A percentile compares a stretch with the other conserved stretches of the same genome.
These are phyloP conservation scores for Diaporthe sp. DNA, from an alignment of 2,329 filamentous ascomycete genomes.

Conservation along the genomic window DNA sequence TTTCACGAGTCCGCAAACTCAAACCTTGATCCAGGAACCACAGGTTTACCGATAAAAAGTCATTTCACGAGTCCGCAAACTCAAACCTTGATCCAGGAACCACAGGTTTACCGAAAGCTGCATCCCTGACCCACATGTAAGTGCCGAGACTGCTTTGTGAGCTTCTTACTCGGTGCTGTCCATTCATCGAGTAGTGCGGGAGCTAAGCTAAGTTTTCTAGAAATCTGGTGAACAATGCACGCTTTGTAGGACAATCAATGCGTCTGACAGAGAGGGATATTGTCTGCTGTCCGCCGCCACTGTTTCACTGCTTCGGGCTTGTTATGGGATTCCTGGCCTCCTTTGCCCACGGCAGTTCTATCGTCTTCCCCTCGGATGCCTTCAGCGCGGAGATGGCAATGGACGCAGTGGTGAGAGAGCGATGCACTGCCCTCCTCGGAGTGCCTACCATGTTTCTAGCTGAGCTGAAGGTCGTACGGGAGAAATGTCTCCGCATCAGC, in stretches of 20 bases:
- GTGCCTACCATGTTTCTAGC: neutral
- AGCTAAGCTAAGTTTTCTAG: too few species aligned
- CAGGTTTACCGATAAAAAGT: too few species aligned
- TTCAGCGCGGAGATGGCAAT: neutral
- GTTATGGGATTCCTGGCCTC: conserved; percentile 78
- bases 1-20: too few species aligned
- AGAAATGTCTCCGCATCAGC: neutral
- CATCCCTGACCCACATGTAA: neutral
- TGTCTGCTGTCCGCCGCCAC: conserved; percentile 71
- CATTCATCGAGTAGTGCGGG: too few species aligned
- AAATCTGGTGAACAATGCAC: neutral
- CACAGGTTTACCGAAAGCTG: neutral
- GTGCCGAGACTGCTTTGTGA: neutral
- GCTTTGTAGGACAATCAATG: conserved; percentile 70
- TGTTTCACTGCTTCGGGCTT: conserved; percentile 77
- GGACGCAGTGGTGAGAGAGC: neutral
- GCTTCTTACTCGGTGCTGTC: too few species aligned
- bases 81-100: too few species aligned
- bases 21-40: too few species aligned
- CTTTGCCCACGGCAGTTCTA: neutral
- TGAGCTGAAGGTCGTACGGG: neutral
- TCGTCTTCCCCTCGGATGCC: neutral
- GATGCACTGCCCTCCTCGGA: neutral
- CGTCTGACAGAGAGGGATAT: conserved; percentile 69
- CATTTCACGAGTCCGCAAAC: too few species aligned